Base-by-base conservation (phyloP, 495 filamentous ascomycete genomes). In the Xylaria curta region DNA sequence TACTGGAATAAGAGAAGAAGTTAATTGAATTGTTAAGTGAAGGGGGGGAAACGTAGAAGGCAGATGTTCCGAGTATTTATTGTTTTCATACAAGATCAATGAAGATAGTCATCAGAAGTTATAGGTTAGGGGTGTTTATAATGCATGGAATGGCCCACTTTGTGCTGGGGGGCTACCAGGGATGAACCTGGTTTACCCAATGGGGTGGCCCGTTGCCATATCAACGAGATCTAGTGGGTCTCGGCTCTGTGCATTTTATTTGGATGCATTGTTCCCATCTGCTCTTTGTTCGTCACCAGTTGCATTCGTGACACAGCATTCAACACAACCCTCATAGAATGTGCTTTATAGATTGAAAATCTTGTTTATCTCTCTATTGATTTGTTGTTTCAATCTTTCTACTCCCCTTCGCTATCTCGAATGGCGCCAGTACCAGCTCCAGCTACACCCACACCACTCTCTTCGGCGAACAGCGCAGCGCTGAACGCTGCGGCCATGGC, bases 391-490 rank as follows among this genome's bases (percentile, higher is more conserved):
- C 67, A 60, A 38, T 61, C 51, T 19, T 31, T 63, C 47, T 44
- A 49, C 38, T 17, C 46, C 38, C 21, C 42, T 13, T 38, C 21
- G 15, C 19, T 51, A 21, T 17, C 8, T 21, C 54, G 69, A 66
- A 71, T 71, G 69, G 69, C 61, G 62, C 19, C 31, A 38, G 31
- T 36, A 33, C 51, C 69, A 12, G 9, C 61, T 47, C 61, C 69
- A n/a, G 61, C 28, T 46, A 71, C 58, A 19, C 58, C 58, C 31
- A 60, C 61, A 65, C 62, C 69, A 49, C 38, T 59, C 36, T 53
- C 62, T 38, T 59, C 42, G 4, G 36, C 53, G 36, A 40, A 24
- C 26, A 65, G 21, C 69, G 61, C 46, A 17, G 1, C 38, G 33
- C 26, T 66, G 33, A 71, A 71, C 44, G 19, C n/a, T 33, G 53